Evolutionary conservation across 352 stramenopile species (phyloP).

Genomic region (Phytophthora pini): DNA sequence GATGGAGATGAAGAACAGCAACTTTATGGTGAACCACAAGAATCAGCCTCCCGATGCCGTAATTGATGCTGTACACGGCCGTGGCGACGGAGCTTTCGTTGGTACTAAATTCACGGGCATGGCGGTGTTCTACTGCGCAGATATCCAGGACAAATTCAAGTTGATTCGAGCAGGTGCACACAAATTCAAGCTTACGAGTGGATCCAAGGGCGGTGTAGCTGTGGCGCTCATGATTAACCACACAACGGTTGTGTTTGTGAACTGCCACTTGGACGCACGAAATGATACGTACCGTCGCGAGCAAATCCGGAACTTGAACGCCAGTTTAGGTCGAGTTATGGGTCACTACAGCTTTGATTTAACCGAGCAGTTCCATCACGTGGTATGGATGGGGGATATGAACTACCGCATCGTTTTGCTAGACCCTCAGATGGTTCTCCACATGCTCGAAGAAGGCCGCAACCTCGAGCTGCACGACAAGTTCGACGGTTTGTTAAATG

Average conservation of each 20-base stretch:
- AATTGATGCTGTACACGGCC: conserved; percentile 81
- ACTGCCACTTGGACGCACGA: conserved; percentile 84
- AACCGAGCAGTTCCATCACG: conserved; percentile 89
- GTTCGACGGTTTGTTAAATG: conserved; percentile 84
- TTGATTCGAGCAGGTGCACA: conserved; percentile 76
- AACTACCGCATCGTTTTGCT: conserved; percentile 88
- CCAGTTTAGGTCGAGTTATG: conserved; percentile 80
- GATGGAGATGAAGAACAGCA: conserved; percentile 79
- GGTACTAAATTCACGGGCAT: conserved; percentile 88
- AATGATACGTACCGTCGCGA: conserved; percentile 84
- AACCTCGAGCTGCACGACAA: conserved; percentile 86
- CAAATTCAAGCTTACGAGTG: conserved; percentile 85
- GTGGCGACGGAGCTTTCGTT: conserved; percentile 83
- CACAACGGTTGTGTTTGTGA: conserved; percentile 86
- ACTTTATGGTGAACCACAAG: conserved; percentile 73
- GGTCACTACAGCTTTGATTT: conserved; percentile 83
- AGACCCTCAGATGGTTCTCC: conserved; percentile 75
- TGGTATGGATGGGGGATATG: conserved; percentile 91
- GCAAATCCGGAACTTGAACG: conserved; percentile 84
- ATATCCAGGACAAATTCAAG: conserved; percentile 68
- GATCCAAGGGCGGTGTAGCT: conserved; percentile 83
- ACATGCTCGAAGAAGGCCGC: conserved; percentile 80
- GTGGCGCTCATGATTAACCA: conserved; percentile 77
- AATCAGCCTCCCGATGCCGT: conserved; percentile 68
- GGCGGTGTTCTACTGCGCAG: conserved; percentile 72